Base-by-base conservation (phyloP, 176 grass and related monocot genomes). In the Phoenix dactylifera region DNA sequence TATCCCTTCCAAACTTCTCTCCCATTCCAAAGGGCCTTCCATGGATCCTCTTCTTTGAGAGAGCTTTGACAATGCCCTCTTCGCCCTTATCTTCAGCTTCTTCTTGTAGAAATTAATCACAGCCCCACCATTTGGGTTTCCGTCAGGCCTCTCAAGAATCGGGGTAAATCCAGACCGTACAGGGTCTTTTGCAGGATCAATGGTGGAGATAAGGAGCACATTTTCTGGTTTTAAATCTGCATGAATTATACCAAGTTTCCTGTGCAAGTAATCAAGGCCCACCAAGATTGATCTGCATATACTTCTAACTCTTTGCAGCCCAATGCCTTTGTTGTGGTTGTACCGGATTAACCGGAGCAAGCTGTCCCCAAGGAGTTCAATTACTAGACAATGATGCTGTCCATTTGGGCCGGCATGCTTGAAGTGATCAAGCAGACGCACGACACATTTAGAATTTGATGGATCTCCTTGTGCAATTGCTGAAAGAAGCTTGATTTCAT, bases 161-260 rank as follows among this genome's bases (percentile, higher is more conserved):
- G 87, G 87, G 1, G 69, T 55, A 18, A 87, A 64, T 55, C 70
- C 60, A 7, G 87, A 77, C 17, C 72, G 64, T n/a, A 65, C 71
- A 0, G 92, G 92, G 29, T 96, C 92, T 68, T 96, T 96, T 28
- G 75, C 54, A n/a, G 92, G 83, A 65, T 90, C 72, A 59, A 96
- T 96, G 24, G 86, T 85, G 0, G 87, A 96, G 18, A 90, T 72
- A 20, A 96, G 83, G 44, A 96, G 86, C 51, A 90, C 78, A 50
- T 96, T 96, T 68, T 96, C 92, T 0, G 80, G 86, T 51, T 96
- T 96, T 19, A 96, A 71, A 79, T 96, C 87, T 1, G 78, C 82
- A 75, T 96, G 92, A 58, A 96, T 88, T 58, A 96, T 80, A 65
- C 83, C 77, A 1, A 90, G 72, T 20, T 96, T 75, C 0, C 65